phyloP scores from a whole-genome alignment of 352 stramenopile species.

The Globisporangium mamillatum region DNA sequence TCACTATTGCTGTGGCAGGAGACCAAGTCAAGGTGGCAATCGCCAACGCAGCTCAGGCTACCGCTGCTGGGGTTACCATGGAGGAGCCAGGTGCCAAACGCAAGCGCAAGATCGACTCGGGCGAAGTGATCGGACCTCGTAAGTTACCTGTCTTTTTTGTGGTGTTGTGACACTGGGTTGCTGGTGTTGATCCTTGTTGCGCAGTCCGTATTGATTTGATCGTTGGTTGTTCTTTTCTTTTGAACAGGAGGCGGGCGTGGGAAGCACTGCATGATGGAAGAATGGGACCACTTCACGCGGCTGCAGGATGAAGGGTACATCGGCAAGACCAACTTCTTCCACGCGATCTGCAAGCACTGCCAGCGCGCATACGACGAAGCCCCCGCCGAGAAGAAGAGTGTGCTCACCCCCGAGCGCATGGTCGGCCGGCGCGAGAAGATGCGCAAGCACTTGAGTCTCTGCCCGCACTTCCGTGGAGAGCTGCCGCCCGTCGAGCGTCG shows the following conservation, averaged over 20 bases:
- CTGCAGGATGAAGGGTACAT: slow-evolving; percentile 79
- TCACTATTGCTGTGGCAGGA: neutral
- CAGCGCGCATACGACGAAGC: slow-evolving; percentile 57
- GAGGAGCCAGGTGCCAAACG: slow-evolving; percentile 31
- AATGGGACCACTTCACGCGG: slow-evolving; percentile 76
- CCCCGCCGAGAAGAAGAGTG: slow-evolving; percentile 45
- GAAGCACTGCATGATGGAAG: slow-evolving; percentile 83
- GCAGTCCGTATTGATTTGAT: neutral
- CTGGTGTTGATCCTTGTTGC: neutral
- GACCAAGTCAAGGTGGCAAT: neutral
- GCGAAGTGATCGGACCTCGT: slow-evolving; percentile 34
- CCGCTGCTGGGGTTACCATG: slow-evolving; percentile 15
- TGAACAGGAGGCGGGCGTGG: slow-evolving; percentile 38
- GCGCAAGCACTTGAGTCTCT: slow-evolving; percentile 66
- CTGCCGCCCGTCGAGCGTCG: slow-evolving; percentile 50
- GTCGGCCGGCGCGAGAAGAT: slow-evolving; percentile 76
- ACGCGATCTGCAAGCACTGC: slow-evolving; percentile 69
- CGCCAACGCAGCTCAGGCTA: neutral
- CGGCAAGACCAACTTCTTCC: slow-evolving; percentile 83
- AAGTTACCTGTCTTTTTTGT: slow-evolving; percentile 4
- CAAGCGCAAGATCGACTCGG: slow-evolving; percentile 41
- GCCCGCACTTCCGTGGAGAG: slow-evolving; percentile 63
- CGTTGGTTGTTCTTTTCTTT: neutral
- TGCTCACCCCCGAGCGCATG: slow-evolving; percentile 57
- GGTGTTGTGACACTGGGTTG: neutral